Conservation (phyloP, 495 filamentous ascomycete species). For the Lentithecium fluviatile region DNA sequence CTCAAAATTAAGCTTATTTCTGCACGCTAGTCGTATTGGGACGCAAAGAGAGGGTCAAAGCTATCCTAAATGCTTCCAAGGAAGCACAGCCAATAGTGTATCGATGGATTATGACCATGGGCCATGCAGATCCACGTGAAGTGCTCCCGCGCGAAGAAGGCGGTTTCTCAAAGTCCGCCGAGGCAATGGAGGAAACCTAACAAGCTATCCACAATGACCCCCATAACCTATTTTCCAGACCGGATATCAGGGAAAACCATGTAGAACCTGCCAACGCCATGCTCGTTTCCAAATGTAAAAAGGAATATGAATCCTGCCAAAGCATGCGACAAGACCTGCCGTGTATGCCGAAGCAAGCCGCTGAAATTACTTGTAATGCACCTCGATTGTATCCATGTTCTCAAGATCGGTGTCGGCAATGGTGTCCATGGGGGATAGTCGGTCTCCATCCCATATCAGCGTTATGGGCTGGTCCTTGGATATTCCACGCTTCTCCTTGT, state of each 20-base stretch:
- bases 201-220: too few species aligned
- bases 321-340: too few species aligned
- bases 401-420: constrained; percentile 71
- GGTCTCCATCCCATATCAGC: constrained; percentile 79
- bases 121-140: too few species aligned
- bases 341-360: not conserved
- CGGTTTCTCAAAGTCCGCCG: too few species aligned
- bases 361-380: constrained; percentile 25
- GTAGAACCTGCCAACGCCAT: constrained; percentile 8
- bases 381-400: constrained; percentile 61
- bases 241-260: not conserved
- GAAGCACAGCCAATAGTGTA: too few species aligned
- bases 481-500: constrained; percentile 50
- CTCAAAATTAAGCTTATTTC: constrained; percentile 31
- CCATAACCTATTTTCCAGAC: not conserved
- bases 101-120: too few species aligned
- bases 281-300: constrained; percentile 1
- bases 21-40: not conserved
- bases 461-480: constrained; percentile 53
- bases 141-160: too few species aligned
- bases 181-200: too few species aligned
- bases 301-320: too few species aligned
- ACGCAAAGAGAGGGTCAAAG: not conserved
- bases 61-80: too few species aligned
- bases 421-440: constrained; percentile 58